A percentile compares a stretch with the other conserved stretches of the same genome.
These are phyloP conservation scores for Agaricus blazei DNA, from an alignment of 768 basidiomycete species.

Conservation along the genomic window DNA sequence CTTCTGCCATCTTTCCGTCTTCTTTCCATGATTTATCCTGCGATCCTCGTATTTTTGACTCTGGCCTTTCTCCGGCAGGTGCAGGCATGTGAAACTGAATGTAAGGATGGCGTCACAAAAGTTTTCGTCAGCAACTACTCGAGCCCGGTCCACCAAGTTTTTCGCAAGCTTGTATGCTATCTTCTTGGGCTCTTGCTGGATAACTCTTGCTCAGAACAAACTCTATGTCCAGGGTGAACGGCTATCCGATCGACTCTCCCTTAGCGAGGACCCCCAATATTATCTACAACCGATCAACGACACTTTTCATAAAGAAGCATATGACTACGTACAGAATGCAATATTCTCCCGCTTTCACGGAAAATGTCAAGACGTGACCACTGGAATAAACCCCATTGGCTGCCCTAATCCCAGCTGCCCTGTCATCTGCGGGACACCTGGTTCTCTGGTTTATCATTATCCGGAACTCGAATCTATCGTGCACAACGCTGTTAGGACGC, in stretches of 20 bases:
- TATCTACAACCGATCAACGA: conserved; percentile 43
- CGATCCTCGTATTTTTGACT: conserved; percentile 31
- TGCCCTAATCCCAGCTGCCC: conserved; percentile 80
- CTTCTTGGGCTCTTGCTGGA: not conserved
- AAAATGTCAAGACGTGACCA: conserved; percentile 48
- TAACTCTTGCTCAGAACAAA: not conserved
- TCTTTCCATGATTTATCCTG: conserved; percentile 16
- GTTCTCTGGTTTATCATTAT: conserved; percentile 71
- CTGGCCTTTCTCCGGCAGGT: not conserved
- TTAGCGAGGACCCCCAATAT: conserved; percentile 8
- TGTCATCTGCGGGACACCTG: conserved; percentile 78
- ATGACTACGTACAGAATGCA: conserved; percentile 40
- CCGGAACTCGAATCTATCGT: conserved; percentile 41
- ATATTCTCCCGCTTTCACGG: conserved; percentile 78
- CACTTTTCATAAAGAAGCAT: conserved; percentile 41
- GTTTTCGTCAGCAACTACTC: conserved; percentile 50
- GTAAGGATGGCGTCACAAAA: conserved; percentile 55
- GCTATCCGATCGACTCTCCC: conserved; percentile 15
- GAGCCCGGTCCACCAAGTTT: conserved; percentile 29
- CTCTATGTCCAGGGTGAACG: conserved; percentile 15
- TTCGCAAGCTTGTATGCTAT: conserved; percentile 38
- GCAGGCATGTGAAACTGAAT: conserved; percentile 65
- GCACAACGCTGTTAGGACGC: conserved; percentile 33
- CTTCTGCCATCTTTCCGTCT: not conserved
- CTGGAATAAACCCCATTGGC: conserved; percentile 56